Percentiles rank a stretch among this genome's conserved stretches.
phyloP scores from a whole-genome alignment of 176 grass and related monocot species.

The Oryza punctata region DNA sequence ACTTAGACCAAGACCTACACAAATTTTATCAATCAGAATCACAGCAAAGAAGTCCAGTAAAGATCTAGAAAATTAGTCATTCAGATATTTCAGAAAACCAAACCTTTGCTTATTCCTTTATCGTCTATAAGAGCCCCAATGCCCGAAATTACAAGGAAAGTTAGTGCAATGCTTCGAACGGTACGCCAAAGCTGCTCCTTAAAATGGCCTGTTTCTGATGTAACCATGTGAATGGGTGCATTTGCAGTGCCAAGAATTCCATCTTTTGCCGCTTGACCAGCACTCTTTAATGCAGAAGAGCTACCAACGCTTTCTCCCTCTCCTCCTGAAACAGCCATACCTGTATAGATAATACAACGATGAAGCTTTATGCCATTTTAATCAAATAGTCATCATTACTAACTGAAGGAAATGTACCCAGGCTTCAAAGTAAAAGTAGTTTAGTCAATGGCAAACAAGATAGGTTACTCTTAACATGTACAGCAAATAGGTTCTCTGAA shows the following conservation, averaged over 20 bases:
- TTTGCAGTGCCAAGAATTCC: constrained; percentile 83
- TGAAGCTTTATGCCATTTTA: constrained; percentile 3
- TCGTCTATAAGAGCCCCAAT: constrained; percentile 96
- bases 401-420: neutral
- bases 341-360: constrained; percentile 47
- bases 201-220: constrained; percentile 94
- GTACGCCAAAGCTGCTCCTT: constrained; percentile 97
- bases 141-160: constrained; percentile 97
- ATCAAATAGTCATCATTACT: neutral
- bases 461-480: neutral
- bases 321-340: constrained; percentile 53
- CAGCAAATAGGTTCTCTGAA: neutral
- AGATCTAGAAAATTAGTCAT: constrained; percentile 38
- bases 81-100: constrained; percentile 37
- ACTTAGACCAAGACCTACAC: constrained; percentile 85
- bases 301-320: constrained; percentile 61
- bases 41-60: constrained; percentile 14
- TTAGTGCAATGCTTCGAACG: constrained; percentile 85
- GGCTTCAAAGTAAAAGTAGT: neutral
- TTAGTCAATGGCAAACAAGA: neutral
- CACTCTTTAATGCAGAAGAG: constrained; percentile 59
- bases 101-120: constrained; percentile 98
- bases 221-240: constrained; percentile 97
- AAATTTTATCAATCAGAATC: constrained; percentile 36
- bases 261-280: constrained; percentile 68